A percentile compares a stretch with the other conserved stretches of the same genome.
phyloP scores from a whole-genome alignment of 2,329 filamentous ascomycete genomes.

The Dothideomycetes sp. region DNA sequence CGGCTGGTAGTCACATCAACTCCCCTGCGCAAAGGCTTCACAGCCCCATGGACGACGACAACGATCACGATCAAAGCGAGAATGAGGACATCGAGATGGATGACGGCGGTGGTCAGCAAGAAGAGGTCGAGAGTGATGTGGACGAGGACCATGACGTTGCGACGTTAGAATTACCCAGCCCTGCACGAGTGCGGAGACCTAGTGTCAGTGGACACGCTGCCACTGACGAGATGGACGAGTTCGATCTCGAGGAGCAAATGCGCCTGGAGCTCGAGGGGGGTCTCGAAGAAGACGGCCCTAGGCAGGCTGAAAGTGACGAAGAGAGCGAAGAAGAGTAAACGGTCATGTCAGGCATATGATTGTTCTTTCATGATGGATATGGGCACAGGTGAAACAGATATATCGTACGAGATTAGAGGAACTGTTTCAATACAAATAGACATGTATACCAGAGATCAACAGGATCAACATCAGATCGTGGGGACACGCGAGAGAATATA shows the following conservation, averaged over 20 bases:
- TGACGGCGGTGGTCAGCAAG: slow-evolving; percentile 21
- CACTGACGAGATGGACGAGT: slow-evolving; percentile 31
- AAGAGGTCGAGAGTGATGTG: slow-evolving; percentile 28
- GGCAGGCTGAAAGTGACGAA: slow-evolving; percentile 25
- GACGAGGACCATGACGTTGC: slow-evolving; percentile 29
- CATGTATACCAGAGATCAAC: too few relatives aligned
- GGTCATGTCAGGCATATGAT: too few relatives aligned
- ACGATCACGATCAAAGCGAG: slow-evolving; percentile 18
- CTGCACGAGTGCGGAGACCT: slow-evolving; percentile 21
- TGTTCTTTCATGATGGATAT: too few relatives aligned
- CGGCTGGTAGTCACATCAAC: slow-evolving; percentile 17
- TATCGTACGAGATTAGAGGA: too few relatives aligned
- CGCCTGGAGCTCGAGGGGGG: slow-evolving; percentile 31
- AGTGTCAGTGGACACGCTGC: slow-evolving; percentile 17
- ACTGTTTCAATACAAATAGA: too few relatives aligned
- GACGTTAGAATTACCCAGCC: slow-evolving; percentile 22
- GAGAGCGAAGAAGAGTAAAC: slow-evolving; percentile 37
- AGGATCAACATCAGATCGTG: neutral
- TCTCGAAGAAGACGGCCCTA: slow-evolving; percentile 19
- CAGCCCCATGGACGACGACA: slow-evolving; percentile 21
- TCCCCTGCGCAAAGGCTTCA: slow-evolving; percentile 16
- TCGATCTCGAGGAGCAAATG: slow-evolving; percentile 34
- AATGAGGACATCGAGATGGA: slow-evolving; percentile 18
- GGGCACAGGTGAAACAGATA: too few relatives aligned
- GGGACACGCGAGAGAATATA: neutral